Percentiles rank a stretch among this genome's conserved stretches.
These are phyloP conservation scores for Metrosideros polymorpha DNA, from an alignment of 441 rosid genomes.

Conservation along the genomic window DNA sequence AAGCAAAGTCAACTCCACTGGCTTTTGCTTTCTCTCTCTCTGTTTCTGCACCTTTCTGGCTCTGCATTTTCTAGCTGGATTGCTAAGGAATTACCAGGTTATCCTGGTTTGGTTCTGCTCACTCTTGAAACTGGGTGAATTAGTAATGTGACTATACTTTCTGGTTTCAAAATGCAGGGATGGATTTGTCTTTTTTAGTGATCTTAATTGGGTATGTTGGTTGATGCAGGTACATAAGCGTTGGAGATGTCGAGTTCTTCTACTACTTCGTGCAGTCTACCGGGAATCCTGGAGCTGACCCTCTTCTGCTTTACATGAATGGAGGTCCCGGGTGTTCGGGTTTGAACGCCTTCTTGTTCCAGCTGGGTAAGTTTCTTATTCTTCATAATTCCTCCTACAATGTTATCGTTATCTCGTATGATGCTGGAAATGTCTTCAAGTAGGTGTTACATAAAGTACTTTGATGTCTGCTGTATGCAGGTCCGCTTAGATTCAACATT, in stretches of 20 bases:
- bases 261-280: conserved; percentile 1
- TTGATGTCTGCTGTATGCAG: background rate
- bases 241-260: background rate
- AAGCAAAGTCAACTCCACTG: background rate
- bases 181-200: background rate
- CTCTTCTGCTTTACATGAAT: conserved; percentile 1
- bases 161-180: background rate
- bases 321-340: conserved; percentile 18
- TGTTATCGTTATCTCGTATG: background rate
- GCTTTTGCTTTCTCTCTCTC: background rate
- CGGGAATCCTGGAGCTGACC: background rate
- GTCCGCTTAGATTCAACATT: conserved; percentile 11
- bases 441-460: background rate
- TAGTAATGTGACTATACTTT: background rate
- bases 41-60: background rate
- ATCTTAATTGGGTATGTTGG: background rate
- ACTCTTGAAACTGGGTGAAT: background rate
- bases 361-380: conserved; percentile 1
- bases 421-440: background rate
- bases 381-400: background rate
- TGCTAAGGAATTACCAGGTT: background rate
- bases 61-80: background rate
- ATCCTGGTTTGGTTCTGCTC: background rate
- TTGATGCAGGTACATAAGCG: background rate
- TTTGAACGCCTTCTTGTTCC: conserved; percentile 8